Base-by-base conservation (phyloP, 73 alveolate genomes). In the Symbiodinium pilosum region DNA sequence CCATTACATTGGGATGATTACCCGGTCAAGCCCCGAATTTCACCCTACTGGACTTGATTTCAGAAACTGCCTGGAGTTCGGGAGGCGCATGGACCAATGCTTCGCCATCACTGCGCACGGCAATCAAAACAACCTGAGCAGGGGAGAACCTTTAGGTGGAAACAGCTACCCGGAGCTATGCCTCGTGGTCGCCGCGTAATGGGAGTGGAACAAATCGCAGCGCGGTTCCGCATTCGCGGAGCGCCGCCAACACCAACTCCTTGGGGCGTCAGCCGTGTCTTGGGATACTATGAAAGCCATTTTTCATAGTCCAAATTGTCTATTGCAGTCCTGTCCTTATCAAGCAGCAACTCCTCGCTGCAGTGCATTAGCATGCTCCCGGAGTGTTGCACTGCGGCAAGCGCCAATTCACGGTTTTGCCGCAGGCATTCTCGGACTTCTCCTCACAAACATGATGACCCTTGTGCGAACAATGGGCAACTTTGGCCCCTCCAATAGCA, bases 311-410 rank as follows among this genome's bases (percentile, higher is more conserved):
- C 42, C 24, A 30, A 42, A 42, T 9, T 73, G 24, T 24, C 5
- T 24, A 7, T 18, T 54, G 73, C 26, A 24, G 28, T n/a, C 2
- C 34, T 54, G 52, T 21, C 95, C 95, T 88, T 88, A 69, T 88
- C 95, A 0, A 36, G 95, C 69, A 88, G 95, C 86, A 88, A 26
- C n/a, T 88, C 95, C 30, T 88, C 95, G 28, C 86, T 83, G 77
- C 43, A 88, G 69, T 88, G 95, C 95, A 88, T 88, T 71, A 88
- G 73, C 47, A 88, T 56, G 86, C 95, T 88, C 32, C 95, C 95
- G 43, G 95, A 88, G 73, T 88, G 77, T 34, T 88, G 95, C 44
- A 88, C 86, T 8, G 95, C 95, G 44, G 95, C 95, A 83, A 88
- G 86, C 86, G 95, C 95, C 85, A 88, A 34, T 52, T 88, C 95